These are phyloP conservation scores for Candida verbasci DNA, from an alignment of 805 yeast genomes.

Conservation along the genomic window DNA sequence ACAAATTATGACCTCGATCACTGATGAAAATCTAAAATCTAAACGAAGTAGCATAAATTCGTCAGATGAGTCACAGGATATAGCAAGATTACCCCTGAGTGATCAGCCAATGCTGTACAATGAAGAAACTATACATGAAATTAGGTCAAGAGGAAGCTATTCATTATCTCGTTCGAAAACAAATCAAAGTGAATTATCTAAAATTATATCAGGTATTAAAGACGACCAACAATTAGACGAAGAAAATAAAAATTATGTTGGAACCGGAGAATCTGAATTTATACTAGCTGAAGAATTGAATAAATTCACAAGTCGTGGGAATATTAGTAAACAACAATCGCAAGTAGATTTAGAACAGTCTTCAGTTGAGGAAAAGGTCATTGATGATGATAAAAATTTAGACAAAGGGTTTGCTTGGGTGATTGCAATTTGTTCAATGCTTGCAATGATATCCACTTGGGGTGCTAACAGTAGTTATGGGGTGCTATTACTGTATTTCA, in stretches of 20 bases:
- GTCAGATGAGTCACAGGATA: background rate
- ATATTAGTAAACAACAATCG: slow-evolving; percentile 2
- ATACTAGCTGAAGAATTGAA: slow-evolving; percentile 16
- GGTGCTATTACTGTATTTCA: slow-evolving; percentile 51
- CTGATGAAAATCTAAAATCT: background rate
- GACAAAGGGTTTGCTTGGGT: slow-evolving; percentile 57
- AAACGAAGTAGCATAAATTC: slow-evolving; percentile 1
- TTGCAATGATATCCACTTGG: slow-evolving; percentile 46
- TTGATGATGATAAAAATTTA: background rate
- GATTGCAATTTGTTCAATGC: slow-evolving; percentile 45
- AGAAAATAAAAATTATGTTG: slow-evolving; percentile 11
- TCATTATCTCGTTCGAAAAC: slow-evolving; percentile 8
- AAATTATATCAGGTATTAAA: slow-evolving; percentile 16
- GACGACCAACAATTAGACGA: slow-evolving; percentile 19
- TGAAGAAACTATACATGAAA: background rate
- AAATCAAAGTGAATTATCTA: slow-evolving; percentile 13
- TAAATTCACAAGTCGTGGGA: slow-evolving; percentile 9
- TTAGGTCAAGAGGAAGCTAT: background rate
- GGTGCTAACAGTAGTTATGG: slow-evolving; percentile 60
- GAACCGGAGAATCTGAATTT: slow-evolving; percentile 12
- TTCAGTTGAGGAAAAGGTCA: background rate
- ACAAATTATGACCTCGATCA: background rate
- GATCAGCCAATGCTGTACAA: slow-evolving; percentile 2
- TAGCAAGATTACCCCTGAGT: background rate
- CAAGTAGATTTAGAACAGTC: slow-evolving; percentile 6